Percentiles rank a stretch among this genome's conserved stretches.
phyloP scores from a whole-genome alignment of 2,329 filamentous ascomycete genomes.

The Talaromyces atroroseus region DNA sequence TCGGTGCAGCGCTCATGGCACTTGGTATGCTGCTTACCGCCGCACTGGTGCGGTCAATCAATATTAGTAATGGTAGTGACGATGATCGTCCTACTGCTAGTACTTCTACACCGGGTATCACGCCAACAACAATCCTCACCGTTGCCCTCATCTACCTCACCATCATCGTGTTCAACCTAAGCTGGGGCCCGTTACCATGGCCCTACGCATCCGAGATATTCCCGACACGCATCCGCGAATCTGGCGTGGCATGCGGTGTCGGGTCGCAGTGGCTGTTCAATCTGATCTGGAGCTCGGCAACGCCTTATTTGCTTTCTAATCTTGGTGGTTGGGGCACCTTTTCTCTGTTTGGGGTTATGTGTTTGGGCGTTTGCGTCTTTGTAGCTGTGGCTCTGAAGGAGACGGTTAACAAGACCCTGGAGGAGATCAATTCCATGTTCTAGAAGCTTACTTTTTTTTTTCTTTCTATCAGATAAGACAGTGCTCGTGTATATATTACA shows the following conservation, averaged over 20 bases:
- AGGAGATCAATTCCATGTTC: slow-evolving; percentile 54
- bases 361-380: slow-evolving; percentile 45
- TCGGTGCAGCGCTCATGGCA: slow-evolving; percentile 41
- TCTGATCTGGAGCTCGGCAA: slow-evolving; percentile 38
- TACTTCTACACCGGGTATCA: neutral
- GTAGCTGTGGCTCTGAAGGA: slow-evolving; percentile 52
- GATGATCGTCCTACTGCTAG: neutral
- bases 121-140: slow-evolving; percentile 36
- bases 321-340: slow-evolving; percentile 44
- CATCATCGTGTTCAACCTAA: slow-evolving; percentile 43
- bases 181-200: slow-evolving; percentile 38
- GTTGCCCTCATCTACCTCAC: slow-evolving; percentile 53
- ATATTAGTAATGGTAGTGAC: neutral
- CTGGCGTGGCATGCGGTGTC: slow-evolving; percentile 35
- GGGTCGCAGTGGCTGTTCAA: slow-evolving; percentile 39
- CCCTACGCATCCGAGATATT: slow-evolving; percentile 36
- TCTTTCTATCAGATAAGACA: neutral
- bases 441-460: neutral
- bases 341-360: slow-evolving; percentile 39
- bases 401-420: slow-evolving; percentile 50
- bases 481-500: too few species aligned
- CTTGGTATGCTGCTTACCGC: slow-evolving; percentile 46
- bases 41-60: slow-evolving; percentile 39
- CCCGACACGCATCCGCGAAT: slow-evolving; percentile 34
- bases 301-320: slow-evolving; percentile 40